Evolutionary conservation across 1,284 basidiomycete genomes (phyloP).

Genomic region (Xerocomus minutiporus): DNA sequence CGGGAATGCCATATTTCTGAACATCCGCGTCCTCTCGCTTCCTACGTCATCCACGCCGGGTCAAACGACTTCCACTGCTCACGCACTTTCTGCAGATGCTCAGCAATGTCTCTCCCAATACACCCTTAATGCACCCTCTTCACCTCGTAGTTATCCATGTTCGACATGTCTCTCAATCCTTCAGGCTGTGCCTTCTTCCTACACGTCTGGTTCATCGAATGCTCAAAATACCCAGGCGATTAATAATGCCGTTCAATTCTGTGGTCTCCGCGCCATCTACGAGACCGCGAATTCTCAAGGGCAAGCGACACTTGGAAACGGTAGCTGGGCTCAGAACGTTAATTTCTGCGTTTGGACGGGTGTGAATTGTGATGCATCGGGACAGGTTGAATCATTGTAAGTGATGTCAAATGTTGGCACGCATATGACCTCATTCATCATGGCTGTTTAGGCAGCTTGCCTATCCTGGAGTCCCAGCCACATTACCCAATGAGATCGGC

Average conservation of each 20-base stretch:
- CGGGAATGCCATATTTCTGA: constrained; percentile 39
- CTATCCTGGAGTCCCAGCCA: constrained; percentile 45
- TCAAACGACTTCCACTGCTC: constrained; percentile 22
- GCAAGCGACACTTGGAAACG: constrained; percentile 38
- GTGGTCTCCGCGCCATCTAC: constrained; percentile 47
- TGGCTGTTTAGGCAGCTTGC: constrained; percentile 35
- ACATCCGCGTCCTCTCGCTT: constrained; percentile 34
- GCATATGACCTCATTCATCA: neutral
- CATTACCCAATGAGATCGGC: constrained; percentile 42
- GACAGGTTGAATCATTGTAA: constrained; percentile 43
- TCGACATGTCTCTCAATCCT: constrained; percentile 43
- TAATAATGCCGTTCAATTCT: constrained; percentile 44
- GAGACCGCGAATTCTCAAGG: constrained; percentile 40
- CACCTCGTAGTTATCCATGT: constrained; percentile 45
- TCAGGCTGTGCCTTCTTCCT: constrained; percentile 37
- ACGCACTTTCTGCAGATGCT: constrained; percentile 36
- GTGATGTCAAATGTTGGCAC: constrained; percentile 17
- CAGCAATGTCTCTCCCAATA: constrained; percentile 47
- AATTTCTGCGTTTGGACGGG: constrained; percentile 49
- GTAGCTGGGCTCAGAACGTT: constrained; percentile 45
- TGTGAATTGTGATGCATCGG: constrained; percentile 41
- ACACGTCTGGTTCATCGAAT: constrained; percentile 29
- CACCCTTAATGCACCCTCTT: constrained; percentile 42
- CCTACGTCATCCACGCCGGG: constrained; percentile 18
- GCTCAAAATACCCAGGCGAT: constrained; percentile 33